phyloP scores from a whole-genome alignment of 228 moss, liverwort and hornwort genomes.

The Sphagnum magellanicum region DNA sequence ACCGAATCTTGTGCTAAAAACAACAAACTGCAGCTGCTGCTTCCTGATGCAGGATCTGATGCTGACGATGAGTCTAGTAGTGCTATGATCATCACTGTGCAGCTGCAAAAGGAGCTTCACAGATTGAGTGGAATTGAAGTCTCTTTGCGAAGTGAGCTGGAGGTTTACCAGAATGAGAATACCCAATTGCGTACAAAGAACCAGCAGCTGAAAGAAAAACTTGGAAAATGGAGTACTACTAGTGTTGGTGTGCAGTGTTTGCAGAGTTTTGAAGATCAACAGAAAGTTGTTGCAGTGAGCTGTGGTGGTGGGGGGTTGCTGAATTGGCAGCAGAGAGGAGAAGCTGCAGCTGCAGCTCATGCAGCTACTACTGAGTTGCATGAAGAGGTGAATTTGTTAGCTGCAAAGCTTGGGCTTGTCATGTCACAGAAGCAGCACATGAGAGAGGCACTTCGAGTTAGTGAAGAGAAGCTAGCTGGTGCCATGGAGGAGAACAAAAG shows the following conservation, averaged over 20 bases:
- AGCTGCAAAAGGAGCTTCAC: slow-evolving; percentile 24
- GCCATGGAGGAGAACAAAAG: slow-evolving; percentile 52
- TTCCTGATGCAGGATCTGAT: too few species aligned
- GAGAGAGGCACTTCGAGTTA: slow-evolving; percentile 51
- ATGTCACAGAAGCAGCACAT: slow-evolving; percentile 53
- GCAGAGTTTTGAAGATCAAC: too few species aligned
- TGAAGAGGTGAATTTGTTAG: slow-evolving; percentile 69
- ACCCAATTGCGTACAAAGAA: slow-evolving; percentile 31
- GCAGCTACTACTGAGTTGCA: slow-evolving; percentile 61
- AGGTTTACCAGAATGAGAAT: slow-evolving; percentile 10
- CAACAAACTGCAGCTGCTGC: too few species aligned
- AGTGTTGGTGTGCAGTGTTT: slow-evolving; percentile 13
- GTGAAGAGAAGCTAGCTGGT: slow-evolving; percentile 51
- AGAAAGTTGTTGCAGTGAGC: too few species aligned
- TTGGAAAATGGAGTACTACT: slow-evolving; percentile 12
- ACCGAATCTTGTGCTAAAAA: not conserved
- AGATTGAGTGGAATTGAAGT: slow-evolving; percentile 36
- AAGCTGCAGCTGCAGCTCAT: not conserved
- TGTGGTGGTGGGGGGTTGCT: too few species aligned
- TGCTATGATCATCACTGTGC: too few species aligned
- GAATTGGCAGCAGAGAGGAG: too few species aligned
- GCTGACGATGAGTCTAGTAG: too few species aligned
- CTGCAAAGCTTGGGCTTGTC: slow-evolving; percentile 48
- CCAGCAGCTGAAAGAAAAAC: slow-evolving; percentile 10
- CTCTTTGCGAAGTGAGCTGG: not conserved